phyloP scores from a whole-genome alignment of 257 asterid species.

The Solanum medicagineum region DNA sequence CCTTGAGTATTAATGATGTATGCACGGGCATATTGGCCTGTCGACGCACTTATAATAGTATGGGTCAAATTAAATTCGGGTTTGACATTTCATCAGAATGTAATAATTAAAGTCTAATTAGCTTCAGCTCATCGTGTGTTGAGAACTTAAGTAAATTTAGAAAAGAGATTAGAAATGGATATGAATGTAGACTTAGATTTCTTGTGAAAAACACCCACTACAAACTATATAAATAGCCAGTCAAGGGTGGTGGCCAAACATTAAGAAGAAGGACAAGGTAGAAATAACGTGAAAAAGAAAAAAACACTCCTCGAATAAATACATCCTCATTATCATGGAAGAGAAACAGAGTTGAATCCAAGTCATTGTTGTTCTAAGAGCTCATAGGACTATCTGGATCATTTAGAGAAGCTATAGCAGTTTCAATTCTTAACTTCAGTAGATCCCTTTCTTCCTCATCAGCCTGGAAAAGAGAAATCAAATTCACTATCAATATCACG shows the following conservation, averaged over 20 bases:
- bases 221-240: not conserved
- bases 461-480: conserved; percentile 27
- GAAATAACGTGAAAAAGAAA: not conserved
- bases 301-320: not conserved
- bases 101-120: not conserved
- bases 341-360: not conserved
- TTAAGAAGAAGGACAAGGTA: not conserved
- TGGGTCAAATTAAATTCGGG: too few relatives aligned
- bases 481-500: not conserved
- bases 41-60: too few relatives aligned
- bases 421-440: conserved; percentile 38
- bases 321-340: not conserved
- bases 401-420: conserved; percentile 51
- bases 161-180: not conserved
- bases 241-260: not conserved
- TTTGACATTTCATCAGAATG: too few relatives aligned
- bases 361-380: not conserved
- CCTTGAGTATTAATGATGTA: too few relatives aligned
- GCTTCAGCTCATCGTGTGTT: not conserved
- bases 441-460: conserved; percentile 52
- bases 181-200: not conserved
- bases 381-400: conserved; percentile 64
- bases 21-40: too few relatives aligned
- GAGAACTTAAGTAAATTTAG: not conserved
- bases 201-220: not conserved